phyloP scores from a whole-genome alignment of 2,329 filamentous ascomycete species.

The Trichoderma arundinaceum region DNA sequence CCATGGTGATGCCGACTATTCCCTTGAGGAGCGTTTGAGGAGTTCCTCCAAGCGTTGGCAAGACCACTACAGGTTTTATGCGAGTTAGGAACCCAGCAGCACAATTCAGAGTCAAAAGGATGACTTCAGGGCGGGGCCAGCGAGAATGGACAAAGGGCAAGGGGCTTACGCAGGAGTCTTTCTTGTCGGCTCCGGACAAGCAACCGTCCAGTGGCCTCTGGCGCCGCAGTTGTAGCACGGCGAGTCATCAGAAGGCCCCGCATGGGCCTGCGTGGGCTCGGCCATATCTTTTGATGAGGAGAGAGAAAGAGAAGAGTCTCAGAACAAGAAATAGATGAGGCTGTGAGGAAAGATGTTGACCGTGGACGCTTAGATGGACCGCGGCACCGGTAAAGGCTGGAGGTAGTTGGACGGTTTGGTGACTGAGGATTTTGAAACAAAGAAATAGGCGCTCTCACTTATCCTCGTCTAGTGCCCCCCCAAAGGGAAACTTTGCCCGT shows the following conservation, averaged over 20 bases:
- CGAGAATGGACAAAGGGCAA: neutral
- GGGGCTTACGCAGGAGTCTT: conserved; percentile 56
- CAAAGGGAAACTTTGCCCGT: neutral
- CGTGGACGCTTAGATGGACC: conserved; percentile 6
- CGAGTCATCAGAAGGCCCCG: conserved; percentile 44
- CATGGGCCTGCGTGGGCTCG: conserved; percentile 40
- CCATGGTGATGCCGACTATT: conserved; percentile 41
- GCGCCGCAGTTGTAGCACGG: conserved; percentile 62
- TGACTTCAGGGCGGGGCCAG: neutral
- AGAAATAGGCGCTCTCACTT: conserved; percentile 18
- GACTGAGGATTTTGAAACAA: conserved; percentile 8
- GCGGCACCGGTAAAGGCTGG: conserved; percentile 5
- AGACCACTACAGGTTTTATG: conserved; percentile 42
- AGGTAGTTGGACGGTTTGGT: conserved; percentile 14
- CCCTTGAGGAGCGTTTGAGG: conserved; percentile 40
- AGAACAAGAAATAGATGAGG: neutral
- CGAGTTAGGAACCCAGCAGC: neutral
- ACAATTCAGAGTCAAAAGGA: neutral
- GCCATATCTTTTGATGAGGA: conserved; percentile 38
- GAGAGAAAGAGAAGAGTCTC: neutral
- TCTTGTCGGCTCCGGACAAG: conserved; percentile 58
- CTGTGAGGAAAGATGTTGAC: neutral
- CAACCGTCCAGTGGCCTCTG: conserved; percentile 58
- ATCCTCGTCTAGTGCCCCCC: conserved; percentile 2
- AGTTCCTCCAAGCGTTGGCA: conserved; percentile 45